phyloP scores from a whole-genome alignment of 176 grass and related monocot species.

The Avena atlantica region DNA sequence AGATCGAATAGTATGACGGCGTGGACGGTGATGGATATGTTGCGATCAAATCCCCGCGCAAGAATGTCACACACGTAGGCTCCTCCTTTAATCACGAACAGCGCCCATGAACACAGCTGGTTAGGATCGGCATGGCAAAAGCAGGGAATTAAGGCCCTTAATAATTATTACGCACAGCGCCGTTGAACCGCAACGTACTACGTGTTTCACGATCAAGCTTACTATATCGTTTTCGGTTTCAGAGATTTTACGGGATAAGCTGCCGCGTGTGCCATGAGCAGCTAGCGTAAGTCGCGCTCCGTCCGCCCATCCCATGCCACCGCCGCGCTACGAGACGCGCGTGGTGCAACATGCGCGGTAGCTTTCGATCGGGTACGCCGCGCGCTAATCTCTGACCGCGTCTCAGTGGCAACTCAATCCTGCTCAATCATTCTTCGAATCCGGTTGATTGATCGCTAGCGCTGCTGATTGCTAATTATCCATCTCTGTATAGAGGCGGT shows the following conservation, averaged over 20 bases:
- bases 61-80: neutral
- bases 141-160: neutral
- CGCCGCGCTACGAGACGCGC: neutral
- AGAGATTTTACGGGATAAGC: neutral
- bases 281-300: too few species aligned
- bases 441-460: neutral
- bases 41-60: neutral
- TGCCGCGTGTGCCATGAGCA: neutral
- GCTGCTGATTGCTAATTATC: slow-evolving; percentile 24
- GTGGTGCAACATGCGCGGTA: neutral
- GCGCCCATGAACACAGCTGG: neutral
- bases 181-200: neutral
- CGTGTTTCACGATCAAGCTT: neutral
- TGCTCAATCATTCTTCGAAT: neutral
- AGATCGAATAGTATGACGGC: neutral
- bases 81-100: too few species aligned
- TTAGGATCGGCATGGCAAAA: neutral
- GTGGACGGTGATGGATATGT: neutral
- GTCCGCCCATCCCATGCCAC: slow-evolving; percentile 11
- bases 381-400: neutral
- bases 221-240: neutral
- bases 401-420: neutral
- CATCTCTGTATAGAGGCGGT: neutral
- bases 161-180: neutral
- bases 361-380: neutral